Evolutionary conservation across 176 grass and related monocot genomes (phyloP).

Genomic region (Oryza nivara): DNA sequence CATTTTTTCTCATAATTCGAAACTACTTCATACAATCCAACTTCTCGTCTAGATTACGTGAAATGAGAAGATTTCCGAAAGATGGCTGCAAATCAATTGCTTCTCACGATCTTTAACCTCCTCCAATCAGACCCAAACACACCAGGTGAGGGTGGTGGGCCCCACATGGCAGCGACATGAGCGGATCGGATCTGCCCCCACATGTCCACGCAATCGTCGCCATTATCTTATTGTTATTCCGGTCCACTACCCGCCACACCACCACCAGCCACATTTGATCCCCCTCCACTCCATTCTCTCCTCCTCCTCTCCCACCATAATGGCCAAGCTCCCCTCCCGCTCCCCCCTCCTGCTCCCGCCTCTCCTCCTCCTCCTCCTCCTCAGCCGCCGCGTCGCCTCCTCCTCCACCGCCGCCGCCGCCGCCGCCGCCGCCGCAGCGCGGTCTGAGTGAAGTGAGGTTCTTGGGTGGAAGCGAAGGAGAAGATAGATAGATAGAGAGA

Average conservation of each 20-base stretch:
- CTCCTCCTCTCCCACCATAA: not conserved
- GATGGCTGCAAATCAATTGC: too few species aligned
- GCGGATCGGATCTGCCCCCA: slow-evolving; percentile 18
- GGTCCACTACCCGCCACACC: slow-evolving; percentile 39
- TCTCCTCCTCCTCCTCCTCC: not conserved
- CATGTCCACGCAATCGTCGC: slow-evolving; percentile 1
- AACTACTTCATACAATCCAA: too few species aligned
- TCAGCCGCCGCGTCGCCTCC: not conserved
- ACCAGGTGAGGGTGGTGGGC: too few species aligned
- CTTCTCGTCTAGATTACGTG: too few species aligned
- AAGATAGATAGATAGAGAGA: too few species aligned
- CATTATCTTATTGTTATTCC: slow-evolving; percentile 45
- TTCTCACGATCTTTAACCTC: too few species aligned
- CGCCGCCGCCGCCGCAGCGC: slow-evolving; percentile 10
- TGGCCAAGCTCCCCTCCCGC: slow-evolving; percentile 2
- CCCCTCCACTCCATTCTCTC: not conserved
- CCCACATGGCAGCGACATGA: not conserved
- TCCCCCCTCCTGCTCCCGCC: not conserved
- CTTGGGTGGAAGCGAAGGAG: not conserved
- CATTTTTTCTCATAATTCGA: too few species aligned
- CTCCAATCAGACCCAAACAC: too few species aligned
- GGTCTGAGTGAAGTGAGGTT: too few species aligned
- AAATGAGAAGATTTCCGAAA: too few species aligned
- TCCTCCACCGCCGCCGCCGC: slow-evolving; percentile 30
- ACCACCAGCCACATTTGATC: slow-evolving; percentile 44